Evolutionary conservation across 148 eudicot species (phyloP), one percentile per base, ranked within the genome.

Genomic region (Silene latifolia): DNA sequence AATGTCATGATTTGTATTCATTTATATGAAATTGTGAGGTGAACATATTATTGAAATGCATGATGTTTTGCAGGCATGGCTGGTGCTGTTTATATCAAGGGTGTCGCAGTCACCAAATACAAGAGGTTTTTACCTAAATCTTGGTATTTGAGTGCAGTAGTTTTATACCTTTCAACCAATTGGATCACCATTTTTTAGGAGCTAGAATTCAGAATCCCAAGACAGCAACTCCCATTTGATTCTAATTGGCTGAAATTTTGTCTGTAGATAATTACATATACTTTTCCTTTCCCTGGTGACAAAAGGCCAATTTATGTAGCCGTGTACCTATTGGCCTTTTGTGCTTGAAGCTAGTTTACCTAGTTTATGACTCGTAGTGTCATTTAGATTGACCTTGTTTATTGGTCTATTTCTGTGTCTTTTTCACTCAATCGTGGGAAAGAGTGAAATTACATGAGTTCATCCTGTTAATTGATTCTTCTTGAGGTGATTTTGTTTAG

Each of bases 81-180:
- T 5, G 99, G 99, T 21, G 97, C 97, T 83, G 78, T 95, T 57
- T 92, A 95, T 79, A 95, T 95, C 59, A 95, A 95, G 80, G 97
- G 97, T 74, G 91, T 92, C 72, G 92, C 91, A 32, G 89, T 92
- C 73, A 89, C 99, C 63, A 87, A 90, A 68, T 95, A 95, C 77
- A 92, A 92, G 84, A 87, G 99, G 99, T 90, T 66, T 61, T 48
- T 47, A 60, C 29, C 54, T 27, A 18, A 56, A 42, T 29, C 5
- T 61, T 61, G 14, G 53, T 72, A 18, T 15, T 61, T 8, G 1
- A 58, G 44, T 42, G 25, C 60, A 5, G 3, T 14, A 21, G 60
- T 24, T 69, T 23, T 14, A 21, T 7, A 12, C 11, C 29, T 15
- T 23, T 25, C 21, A 24, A 48, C 42, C 72, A 48, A 13, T 23